Evolutionary conservation across 176 grass and related monocot species (phyloP).

Genomic region (Aegilops tauschii): DNA sequence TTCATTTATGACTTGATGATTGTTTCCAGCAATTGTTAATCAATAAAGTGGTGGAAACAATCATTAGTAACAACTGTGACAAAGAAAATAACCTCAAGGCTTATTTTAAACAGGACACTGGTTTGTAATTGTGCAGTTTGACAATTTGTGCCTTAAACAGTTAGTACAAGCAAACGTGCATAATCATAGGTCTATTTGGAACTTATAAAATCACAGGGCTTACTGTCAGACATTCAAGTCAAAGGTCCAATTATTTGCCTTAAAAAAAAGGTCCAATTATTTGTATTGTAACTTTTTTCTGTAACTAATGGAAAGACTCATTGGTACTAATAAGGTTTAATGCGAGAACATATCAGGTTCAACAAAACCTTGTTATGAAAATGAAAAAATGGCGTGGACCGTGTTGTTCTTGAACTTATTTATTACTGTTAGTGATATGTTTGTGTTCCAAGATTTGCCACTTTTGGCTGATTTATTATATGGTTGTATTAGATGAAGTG

Average conservation of each 20-base stretch:
- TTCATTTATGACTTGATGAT: too few species aligned
- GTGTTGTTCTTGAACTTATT: background rate
- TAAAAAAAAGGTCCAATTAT: background rate
- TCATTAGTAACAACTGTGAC: background rate
- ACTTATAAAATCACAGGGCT: background rate
- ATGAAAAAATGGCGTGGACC: background rate
- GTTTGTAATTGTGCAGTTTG: background rate
- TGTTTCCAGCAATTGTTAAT: background rate
- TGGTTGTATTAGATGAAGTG: constrained; percentile 4
- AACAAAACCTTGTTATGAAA: background rate
- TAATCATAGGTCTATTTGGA: background rate
- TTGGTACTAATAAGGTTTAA: constrained; percentile 1
- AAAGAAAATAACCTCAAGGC: background rate
- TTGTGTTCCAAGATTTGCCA: background rate
- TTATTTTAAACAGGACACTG: background rate
- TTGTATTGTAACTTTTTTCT: background rate
- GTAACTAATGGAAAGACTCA: background rate
- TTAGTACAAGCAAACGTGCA: background rate
- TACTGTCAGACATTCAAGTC: background rate
- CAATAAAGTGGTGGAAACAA: background rate
- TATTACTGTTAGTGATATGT: background rate
- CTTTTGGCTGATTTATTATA: background rate
- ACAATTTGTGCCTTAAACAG: background rate
- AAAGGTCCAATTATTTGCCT: background rate
- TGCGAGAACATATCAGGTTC: background rate